phyloP scores from a whole-genome alignment of 176 grass and related monocot genomes.

The Oryza coarctata region DNA sequence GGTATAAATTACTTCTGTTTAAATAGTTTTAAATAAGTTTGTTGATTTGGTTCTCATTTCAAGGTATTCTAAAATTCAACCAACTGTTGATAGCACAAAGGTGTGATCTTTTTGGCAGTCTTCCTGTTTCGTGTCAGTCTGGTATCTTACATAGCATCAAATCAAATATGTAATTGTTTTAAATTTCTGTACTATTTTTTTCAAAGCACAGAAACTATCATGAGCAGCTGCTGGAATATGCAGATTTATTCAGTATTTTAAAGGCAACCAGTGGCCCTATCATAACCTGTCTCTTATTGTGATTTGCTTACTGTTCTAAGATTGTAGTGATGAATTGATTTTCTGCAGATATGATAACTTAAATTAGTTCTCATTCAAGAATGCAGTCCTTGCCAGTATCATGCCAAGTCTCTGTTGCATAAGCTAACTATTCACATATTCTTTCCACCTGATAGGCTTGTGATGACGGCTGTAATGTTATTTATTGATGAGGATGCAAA shows the following conservation, averaged over 20 bases:
- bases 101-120: background rate
- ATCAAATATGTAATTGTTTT: background rate
- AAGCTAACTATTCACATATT: conserved; percentile 14
- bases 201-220: background rate
- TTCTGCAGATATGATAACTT: background rate
- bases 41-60: background rate
- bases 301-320: background rate
- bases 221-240: background rate
- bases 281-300: background rate
- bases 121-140: background rate
- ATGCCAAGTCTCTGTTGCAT: background rate
- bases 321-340: conserved; percentile 9
- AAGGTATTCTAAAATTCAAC: conserved; percentile 10
- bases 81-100: background rate
- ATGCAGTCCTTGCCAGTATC: background rate
- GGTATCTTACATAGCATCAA: background rate
- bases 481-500: conserved; percentile 81
- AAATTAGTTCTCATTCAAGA: background rate
- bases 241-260: background rate
- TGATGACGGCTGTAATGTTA: conserved; percentile 71
- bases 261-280: background rate
- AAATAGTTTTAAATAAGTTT: background rate
- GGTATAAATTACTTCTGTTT: background rate
- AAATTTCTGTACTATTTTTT: background rate
- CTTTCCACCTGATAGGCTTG: conserved; percentile 59